Evolutionary conservation across 1,139 yeast species (phyloP).

Genomic region (Blastobotrys buckinghamii): DNA sequence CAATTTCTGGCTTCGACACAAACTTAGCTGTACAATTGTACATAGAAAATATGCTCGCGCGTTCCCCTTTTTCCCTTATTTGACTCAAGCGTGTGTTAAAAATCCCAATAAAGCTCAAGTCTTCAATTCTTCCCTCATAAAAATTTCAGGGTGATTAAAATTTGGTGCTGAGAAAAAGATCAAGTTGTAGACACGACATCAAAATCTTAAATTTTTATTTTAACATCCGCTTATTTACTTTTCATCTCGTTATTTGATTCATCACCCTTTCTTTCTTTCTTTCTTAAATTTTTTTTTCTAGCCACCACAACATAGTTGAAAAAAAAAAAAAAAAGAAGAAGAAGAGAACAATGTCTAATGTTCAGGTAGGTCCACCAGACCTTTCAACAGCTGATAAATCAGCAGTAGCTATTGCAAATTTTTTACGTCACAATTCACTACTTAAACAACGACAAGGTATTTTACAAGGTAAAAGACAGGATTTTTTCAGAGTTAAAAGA

Average conservation of each 20-base stretch:
- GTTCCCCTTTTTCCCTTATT: no score
- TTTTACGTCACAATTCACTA: conserved; percentile 54
- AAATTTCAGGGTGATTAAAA: no score
- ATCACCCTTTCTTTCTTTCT: no score
- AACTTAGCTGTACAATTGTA: no score
- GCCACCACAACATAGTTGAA: not conserved
- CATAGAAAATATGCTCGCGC: no score
- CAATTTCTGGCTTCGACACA: no score
- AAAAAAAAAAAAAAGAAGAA: not conserved
- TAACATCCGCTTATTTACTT: no score
- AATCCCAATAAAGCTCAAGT: no score
- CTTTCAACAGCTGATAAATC: conserved; percentile 34
- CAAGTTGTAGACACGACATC: not conserved
- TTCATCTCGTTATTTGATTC: not conserved
- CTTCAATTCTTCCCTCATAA: no score
- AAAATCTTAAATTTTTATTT: no score
- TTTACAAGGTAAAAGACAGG: conserved; percentile 60
- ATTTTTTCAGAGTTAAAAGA: conserved; percentile 80
- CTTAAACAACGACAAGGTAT: conserved; percentile 80
- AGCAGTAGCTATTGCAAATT: conserved; percentile 63
- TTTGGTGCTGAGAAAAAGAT: no score
- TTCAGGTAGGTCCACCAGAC: conserved; percentile 33
- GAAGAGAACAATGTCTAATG: conserved; percentile 18
- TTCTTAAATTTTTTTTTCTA: not conserved
- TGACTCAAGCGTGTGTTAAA: no score